These are phyloP conservation scores for Sphagnum magellanicum DNA, from an alignment of 228 moss, liverwort and hornwort genomes.

Conservation along the genomic window DNA sequence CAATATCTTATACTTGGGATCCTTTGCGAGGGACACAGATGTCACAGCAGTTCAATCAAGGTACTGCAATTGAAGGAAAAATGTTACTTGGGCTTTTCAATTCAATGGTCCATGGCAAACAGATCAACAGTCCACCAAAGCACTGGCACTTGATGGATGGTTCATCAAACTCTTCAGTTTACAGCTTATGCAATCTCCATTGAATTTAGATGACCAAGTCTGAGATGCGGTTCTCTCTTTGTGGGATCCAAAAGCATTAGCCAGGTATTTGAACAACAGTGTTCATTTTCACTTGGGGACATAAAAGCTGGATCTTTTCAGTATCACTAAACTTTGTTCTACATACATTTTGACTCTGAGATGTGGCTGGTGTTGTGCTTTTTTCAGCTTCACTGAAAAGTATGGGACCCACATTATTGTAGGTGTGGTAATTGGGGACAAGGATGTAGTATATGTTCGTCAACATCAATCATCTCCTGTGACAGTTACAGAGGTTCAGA, in stretches of 20 bases:
- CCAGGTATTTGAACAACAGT: conserved; percentile 27
- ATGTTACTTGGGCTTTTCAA: conserved; percentile 86
- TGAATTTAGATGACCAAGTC: conserved; percentile 61
- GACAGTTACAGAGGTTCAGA: conserved; percentile 53
- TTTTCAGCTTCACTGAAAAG: conserved; percentile 70
- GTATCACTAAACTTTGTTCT: background rate
- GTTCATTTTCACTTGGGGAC: too few relatives aligned
- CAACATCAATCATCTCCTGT: conserved; percentile 62
- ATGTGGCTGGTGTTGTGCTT: background rate
- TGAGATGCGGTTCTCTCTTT: conserved; percentile 61
- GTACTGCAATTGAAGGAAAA: conserved; percentile 59
- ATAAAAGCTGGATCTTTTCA: background rate
- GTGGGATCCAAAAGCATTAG: conserved; percentile 78
- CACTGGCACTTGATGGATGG: conserved; percentile 83
- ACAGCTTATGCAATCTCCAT: conserved; percentile 67
- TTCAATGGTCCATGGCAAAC: conserved; percentile 70
- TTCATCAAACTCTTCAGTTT: conserved; percentile 75
- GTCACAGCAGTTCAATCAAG: conserved; percentile 83
- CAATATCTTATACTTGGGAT: too few relatives aligned
- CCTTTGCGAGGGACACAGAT: conserved; percentile 36
- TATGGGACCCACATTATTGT: conserved; percentile 80
- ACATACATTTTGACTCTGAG: background rate
- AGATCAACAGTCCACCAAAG: conserved; percentile 65
- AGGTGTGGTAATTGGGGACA: conserved; percentile 77
- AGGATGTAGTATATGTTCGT: conserved; percentile 77